Conservation (phyloP, 2,329 filamentous ascomycete species). For the Colletotrichum sp. region DNA sequence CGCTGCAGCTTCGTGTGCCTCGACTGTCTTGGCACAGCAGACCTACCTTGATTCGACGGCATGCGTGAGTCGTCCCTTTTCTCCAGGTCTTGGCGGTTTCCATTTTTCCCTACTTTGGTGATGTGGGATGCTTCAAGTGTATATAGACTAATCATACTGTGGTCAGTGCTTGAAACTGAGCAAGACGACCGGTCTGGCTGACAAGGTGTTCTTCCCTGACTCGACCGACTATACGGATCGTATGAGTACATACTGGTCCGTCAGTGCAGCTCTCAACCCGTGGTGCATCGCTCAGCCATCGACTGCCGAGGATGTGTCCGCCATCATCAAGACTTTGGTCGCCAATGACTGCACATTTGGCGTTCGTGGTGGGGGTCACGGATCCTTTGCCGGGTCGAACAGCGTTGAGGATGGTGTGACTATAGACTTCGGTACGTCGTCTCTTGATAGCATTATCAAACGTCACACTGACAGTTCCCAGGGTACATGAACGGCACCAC, state of each 20-base stretch:
- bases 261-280: conserved; percentile 36
- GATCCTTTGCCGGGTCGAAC: conserved; percentile 35
- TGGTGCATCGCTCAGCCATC: conserved; percentile 40
- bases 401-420: conserved; percentile 40
- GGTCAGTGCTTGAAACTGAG: conserved; percentile 31
- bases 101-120: fast-evolving
- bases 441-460: not conserved
- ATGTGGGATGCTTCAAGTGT: not conserved
- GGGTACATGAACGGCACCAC: conserved; percentile 33
- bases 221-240: conserved; percentile 31
- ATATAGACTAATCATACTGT: not conserved
- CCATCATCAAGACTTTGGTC: conserved; percentile 36
- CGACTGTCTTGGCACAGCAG: not conserved
- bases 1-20: not conserved
- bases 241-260: conserved; percentile 40
- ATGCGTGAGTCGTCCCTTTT: not conserved
- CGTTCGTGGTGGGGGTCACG: conserved; percentile 43
- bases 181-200: conserved; percentile 25
- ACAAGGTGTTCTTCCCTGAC: conserved; percentile 33
- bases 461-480: not conserved
- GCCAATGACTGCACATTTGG: conserved; percentile 37
- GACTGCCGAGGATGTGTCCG: conserved; percentile 39
- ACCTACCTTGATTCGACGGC: not conserved
- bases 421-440: conserved; percentile 35
- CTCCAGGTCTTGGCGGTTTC: not conserved